These are phyloP conservation scores for Yamadazyma buinensis DNA, from an alignment of 1,139 yeast species.

Conservation along the genomic window DNA sequence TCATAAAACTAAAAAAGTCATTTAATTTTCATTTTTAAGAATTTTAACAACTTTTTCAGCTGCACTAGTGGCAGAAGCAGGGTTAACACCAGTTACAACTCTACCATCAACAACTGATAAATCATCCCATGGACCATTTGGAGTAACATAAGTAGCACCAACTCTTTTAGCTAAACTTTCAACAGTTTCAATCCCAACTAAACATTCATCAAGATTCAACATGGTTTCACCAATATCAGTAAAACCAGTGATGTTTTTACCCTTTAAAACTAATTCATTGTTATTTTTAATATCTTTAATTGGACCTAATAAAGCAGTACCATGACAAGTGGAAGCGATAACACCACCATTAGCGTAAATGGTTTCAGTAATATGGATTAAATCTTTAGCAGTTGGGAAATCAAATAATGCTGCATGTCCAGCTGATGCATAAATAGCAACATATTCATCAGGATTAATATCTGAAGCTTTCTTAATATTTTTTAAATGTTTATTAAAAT, in stretches of 20 bases:
- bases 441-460: slow-evolving; percentile 45
- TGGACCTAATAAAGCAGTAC: slow-evolving; percentile 52
- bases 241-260: slow-evolving; percentile 58
- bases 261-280: slow-evolving; percentile 46
- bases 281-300: slow-evolving; percentile 33
- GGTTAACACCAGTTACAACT: slow-evolving; percentile 60
- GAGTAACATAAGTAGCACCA: slow-evolving; percentile 45
- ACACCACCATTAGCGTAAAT: slow-evolving; percentile 52
- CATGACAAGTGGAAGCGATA: slow-evolving; percentile 65
- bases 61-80: slow-evolving; percentile 21
- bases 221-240: slow-evolving; percentile 51
- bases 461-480: slow-evolving; percentile 41
- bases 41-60: slow-evolving; percentile 54
- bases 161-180: slow-evolving; percentile 29
- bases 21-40: no score
- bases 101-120: slow-evolving; percentile 51
- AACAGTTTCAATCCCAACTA: slow-evolving; percentile 33
- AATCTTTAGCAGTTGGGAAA: slow-evolving; percentile 47
- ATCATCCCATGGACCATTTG: slow-evolving; percentile 52
- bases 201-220: slow-evolving; percentile 31
- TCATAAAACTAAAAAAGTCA: no score
- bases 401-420: slow-evolving; percentile 65
- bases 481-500: slow-evolving; percentile 30
- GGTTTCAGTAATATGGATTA: slow-evolving; percentile 42
- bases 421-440: slow-evolving; percentile 56